Evolutionary conservation across 2,329 filamentous ascomycete genomes (phyloP).

Genomic region (Neofusicoccum laricinum): DNA sequence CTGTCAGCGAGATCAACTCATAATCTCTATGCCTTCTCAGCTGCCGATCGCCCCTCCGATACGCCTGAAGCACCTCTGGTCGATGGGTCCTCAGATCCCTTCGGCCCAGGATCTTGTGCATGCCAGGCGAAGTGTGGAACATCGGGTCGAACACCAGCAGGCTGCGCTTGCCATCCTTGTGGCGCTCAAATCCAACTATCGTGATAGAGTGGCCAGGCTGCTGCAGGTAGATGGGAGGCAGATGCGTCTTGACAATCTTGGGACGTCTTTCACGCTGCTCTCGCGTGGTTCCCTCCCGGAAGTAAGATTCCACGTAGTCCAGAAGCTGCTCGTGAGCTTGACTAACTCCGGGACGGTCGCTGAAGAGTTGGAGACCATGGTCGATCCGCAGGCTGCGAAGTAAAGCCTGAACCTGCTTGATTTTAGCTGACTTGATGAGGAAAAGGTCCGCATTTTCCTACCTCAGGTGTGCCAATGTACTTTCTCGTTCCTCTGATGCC

Average conservation of each 20-base stretch:
- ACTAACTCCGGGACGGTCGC: constrained; percentile 45
- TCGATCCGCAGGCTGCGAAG: constrained; percentile 66
- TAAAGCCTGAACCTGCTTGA: constrained; percentile 70
- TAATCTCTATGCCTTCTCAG: constrained; percentile 71
- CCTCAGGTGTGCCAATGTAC: constrained; percentile 92
- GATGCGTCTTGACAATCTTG: constrained; percentile 67
- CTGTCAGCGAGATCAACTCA: constrained; percentile 63
- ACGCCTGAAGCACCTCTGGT: constrained; percentile 58
- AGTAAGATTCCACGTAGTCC: constrained; percentile 70
- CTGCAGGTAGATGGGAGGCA: constrained; percentile 88
- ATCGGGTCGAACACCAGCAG: constrained; percentile 87
- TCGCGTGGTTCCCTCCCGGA: constrained; percentile 41
- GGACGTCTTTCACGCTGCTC: constrained; percentile 29
- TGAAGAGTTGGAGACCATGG: constrained; percentile 52
- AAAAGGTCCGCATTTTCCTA: constrained; percentile 35
- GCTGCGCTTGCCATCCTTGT: constrained; percentile 60
- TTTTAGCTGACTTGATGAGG: constrained; percentile 15
- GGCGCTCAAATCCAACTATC: constrained; percentile 78
- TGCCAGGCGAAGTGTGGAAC: constrained; percentile 65
- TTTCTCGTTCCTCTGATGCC: constrained; percentile 86
- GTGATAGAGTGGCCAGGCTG: constrained; percentile 89
- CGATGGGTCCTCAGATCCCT: constrained; percentile 47
- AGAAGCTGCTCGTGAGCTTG: constrained; percentile 58
- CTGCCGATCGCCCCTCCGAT: constrained; percentile 68
- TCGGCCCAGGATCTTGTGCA: constrained; percentile 58